Base-by-base conservation (phyloP, 2,329 filamentous ascomycete species). In the Sporothrix brasiliensis region DNA sequence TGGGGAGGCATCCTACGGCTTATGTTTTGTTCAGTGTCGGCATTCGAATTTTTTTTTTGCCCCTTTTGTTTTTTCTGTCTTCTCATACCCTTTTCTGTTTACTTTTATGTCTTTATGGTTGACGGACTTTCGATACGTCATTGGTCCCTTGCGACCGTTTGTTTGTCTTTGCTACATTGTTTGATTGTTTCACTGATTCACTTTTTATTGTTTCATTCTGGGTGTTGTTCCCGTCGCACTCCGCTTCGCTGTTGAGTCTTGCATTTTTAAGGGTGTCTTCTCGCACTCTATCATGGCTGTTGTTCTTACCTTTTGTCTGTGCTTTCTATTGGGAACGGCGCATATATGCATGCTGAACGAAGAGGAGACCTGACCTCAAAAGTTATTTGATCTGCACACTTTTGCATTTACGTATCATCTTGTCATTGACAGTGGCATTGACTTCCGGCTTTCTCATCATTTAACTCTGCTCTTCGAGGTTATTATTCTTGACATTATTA, bases 81-180 rank as follows among this genome's bases (percentile, higher is more conserved):
- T 54, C 54, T 63, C 65, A 44, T 68, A 58, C 66, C 66, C 24
- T 30, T 58, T 68, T 68, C 34, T 58, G 21, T 30, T 49, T 67
- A 27, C 47, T 30, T 58, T 10, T 27, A 19, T 47, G 58, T 30
- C 16, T 19, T 50, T n/a, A 41, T 39, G 30, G 30, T 24, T 30
- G 52, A 21, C 52, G 27, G 30, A 16, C 30, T 44, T 61, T 30
- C 16, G 14, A 16, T 19, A 14, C 24, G 53, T 30, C 27, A 34
- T 39, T 56, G 27, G 53, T 27, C 27, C 10, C 27, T 34, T 56
- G 24, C 49, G 49, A 21, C 53, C 27, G 24, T 14, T 27, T 56
- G 10, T 56, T 56, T 10, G 24, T 34, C 14, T 56, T 30, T 34
- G 34, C 34, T 34, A 34, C 21, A 3, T 16, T 56, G 53, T 14